Evolutionary conservation across 495 filamentous ascomycete genomes (phyloP).

Genomic region (Podospora tetraspora): DNA sequence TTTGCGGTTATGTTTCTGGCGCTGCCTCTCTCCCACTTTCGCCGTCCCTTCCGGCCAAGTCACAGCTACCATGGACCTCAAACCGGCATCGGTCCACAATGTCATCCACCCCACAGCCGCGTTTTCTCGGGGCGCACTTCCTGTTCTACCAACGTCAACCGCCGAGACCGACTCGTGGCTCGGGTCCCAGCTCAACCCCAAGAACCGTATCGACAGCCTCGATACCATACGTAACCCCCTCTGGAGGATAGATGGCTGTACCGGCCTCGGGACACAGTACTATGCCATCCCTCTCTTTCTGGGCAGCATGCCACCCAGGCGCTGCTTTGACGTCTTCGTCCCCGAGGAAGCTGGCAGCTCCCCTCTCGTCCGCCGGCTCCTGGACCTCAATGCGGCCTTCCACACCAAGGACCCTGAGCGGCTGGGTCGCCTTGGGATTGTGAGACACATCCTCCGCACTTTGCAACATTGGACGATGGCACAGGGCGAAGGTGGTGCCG

Average conservation of each 20-base stretch:
- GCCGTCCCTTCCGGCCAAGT: not conserved
- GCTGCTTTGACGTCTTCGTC: slow-evolving; percentile 47
- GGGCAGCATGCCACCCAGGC: slow-evolving; percentile 36
- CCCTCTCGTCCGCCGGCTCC: slow-evolving; percentile 34
- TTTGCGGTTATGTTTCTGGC: not conserved
- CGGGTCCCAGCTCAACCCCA: slow-evolving; percentile 43
- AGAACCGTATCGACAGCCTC: slow-evolving; percentile 48
- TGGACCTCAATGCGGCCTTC: slow-evolving; percentile 41
- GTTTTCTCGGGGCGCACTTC: slow-evolving; percentile 26
- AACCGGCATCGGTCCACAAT: slow-evolving; percentile 36
- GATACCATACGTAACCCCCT: slow-evolving; percentile 34
- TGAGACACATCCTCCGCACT: slow-evolving; percentile 39
- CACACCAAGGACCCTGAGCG: slow-evolving; percentile 43
- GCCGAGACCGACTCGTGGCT: slow-evolving; percentile 25
- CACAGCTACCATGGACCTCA: slow-evolving; percentile 38
- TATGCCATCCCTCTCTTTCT: slow-evolving; percentile 43
- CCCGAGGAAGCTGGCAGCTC: slow-evolving; percentile 32
- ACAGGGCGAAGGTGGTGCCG: slow-evolving; percentile 5
- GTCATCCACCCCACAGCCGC: slow-evolving; percentile 48
- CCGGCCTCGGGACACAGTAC: slow-evolving; percentile 45
- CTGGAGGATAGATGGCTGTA: slow-evolving; percentile 47
- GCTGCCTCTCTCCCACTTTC: not conserved
- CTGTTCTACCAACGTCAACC: not conserved
- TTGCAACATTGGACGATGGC: slow-evolving; percentile 38
- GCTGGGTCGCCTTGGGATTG: slow-evolving; percentile 38